Base-by-base conservation (phyloP, 768 basidiomycete species). In the Vararia minispora region DNA sequence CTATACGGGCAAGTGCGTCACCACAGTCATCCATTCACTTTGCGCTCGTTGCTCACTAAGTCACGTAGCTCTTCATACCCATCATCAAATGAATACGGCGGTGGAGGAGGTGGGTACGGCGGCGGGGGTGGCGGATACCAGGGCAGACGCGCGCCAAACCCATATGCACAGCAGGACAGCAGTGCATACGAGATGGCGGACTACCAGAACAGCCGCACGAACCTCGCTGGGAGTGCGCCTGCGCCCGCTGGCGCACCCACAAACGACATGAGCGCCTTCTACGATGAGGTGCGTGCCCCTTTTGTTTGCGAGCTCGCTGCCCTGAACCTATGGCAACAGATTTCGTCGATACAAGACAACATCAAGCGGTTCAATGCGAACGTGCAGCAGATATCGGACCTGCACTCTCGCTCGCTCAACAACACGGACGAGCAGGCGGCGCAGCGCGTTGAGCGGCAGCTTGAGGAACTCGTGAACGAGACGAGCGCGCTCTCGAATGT, bases 251-350 rank as follows among this genome's bases (percentile, higher is more conserved):
- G 39, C 12, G 45, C 43, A 31, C 45, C 32, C 20, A 67, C 60
- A 20, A 79, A 81, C 56, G 54, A 54, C 42, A 84, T 84, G 81
- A 57, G 70, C 3, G 60, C 66, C 9, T 87, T 88, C 58, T 87
- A 86, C 54, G 62, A 69, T 29, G 85, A 88, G 68, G 84, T 81
- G 42, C 39, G 69, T 51, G 12, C 30, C n/a, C 18, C 24, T 16
- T 6, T 9, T n/a, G 3, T 23, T 43, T 28, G 23, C 28, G 40
- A n/a, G 14, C 24, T 25, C 37, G 30, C 33, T 28, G 20, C 40
- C 33, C 27, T 14, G 25, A 13, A n/a, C 20, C 21, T 9, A 23
- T 31, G 24, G 9, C 23, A 12, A 7, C 41, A 73, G 74, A 67
- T 70, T 30, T 55, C 68, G 24, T 58, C 68, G 35, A 62, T 74